Conservation (phyloP, 768 basidiomycete genomes). For the Leccinum boreale region DNA sequence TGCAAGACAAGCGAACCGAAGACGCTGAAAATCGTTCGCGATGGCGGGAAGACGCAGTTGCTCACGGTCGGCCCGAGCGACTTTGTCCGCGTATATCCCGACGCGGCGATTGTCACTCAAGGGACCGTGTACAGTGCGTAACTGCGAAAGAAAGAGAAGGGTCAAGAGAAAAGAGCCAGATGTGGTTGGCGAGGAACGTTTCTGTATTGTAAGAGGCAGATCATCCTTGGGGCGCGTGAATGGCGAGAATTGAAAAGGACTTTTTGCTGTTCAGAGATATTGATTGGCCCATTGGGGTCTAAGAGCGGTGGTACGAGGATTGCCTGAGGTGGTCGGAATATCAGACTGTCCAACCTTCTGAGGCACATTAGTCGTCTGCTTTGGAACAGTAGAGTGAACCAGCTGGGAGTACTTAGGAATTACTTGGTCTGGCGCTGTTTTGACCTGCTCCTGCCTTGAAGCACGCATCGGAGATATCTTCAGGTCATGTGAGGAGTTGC, state of each 20-base stretch:
- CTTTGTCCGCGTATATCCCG: slow-evolving; percentile 11
- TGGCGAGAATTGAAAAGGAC: background rate
- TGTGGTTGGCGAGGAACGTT: background rate
- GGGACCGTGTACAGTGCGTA: slow-evolving; percentile 1
- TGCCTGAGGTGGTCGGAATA: background rate
- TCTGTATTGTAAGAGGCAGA: background rate
- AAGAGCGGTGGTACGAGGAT: background rate
- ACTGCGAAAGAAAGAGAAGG: background rate
- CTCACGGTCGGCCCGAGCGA: slow-evolving; percentile 12
- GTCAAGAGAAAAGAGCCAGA: background rate
- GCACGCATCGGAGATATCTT: background rate
- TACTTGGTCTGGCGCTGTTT: background rate
- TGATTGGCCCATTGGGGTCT: background rate
- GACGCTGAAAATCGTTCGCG: slow-evolving; percentile 4
- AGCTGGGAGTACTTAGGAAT: background rate
- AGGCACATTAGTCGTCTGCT: background rate
- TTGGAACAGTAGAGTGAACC: background rate
- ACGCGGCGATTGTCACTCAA: slow-evolving; percentile 11
- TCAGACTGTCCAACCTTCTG: background rate
- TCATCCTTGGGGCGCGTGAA: background rate
- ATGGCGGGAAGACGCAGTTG: slow-evolving; percentile 8
- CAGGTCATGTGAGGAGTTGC: background rate
- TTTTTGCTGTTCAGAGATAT: background rate
- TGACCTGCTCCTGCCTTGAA: background rate
- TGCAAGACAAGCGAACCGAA: slow-evolving; percentile 9